These are phyloP conservation scores for Pseudozyma tsukubaensis DNA, from an alignment of 1,284 basidiomycete genomes.

Conservation along the genomic window DNA sequence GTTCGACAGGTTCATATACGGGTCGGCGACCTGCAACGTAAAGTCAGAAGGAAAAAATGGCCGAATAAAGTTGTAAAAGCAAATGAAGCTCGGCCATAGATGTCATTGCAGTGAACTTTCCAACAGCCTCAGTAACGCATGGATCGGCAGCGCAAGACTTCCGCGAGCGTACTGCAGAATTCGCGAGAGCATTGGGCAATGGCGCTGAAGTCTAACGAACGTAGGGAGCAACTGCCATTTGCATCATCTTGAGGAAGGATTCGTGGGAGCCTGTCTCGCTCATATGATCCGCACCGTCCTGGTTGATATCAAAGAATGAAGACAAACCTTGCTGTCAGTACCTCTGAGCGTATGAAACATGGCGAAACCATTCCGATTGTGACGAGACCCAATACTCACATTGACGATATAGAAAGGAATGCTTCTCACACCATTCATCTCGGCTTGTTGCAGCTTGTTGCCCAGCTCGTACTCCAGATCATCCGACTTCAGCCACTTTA, in stretches of 20 bases:
- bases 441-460: slow-evolving; percentile 44
- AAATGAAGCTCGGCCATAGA: too few relatives aligned
- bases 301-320: not conserved
- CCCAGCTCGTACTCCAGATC: slow-evolving; percentile 52
- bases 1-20: too few relatives aligned
- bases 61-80: too few relatives aligned
- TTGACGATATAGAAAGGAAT: slow-evolving; percentile 58
- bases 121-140: too few relatives aligned
- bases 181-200: too few relatives aligned
- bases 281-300: slow-evolving; percentile 54
- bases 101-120: too few relatives aligned
- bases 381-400: slow-evolving; percentile 18
- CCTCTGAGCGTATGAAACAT: not conserved
- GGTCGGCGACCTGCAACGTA: too few relatives aligned
- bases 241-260: slow-evolving; percentile 51
- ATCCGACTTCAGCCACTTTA: slow-evolving; percentile 50
- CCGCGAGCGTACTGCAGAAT: too few relatives aligned
- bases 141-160: too few relatives aligned
- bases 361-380: too few relatives aligned
- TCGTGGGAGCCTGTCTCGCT: slow-evolving; percentile 46
- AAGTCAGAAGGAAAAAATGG: too few relatives aligned
- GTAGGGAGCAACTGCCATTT: slow-evolving; percentile 54
- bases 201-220: slow-evolving; percentile 14
- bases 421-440: slow-evolving; percentile 53
- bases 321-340: not conserved